phyloP scores from a whole-genome alignment of 2,329 filamentous ascomycete genomes.

The Ceratocystis variospora region DNA sequence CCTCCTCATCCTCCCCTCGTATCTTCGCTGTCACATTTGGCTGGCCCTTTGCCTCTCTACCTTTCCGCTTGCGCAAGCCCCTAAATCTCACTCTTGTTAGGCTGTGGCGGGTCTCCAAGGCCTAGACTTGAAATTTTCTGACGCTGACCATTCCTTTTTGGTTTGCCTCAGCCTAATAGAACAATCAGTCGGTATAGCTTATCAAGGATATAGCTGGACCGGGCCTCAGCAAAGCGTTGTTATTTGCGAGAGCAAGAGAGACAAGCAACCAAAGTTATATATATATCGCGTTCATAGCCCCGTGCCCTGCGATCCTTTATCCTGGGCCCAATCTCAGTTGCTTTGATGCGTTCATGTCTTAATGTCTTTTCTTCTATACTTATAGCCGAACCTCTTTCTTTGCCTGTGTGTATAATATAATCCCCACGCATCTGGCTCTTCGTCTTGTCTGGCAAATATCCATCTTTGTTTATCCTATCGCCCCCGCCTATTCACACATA shows the following conservation, averaged over 20 bases:
- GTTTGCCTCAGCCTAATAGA: background rate
- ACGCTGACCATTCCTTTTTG: background rate
- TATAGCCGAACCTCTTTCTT: background rate
- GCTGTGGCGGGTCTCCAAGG: background rate
- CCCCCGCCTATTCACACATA: background rate
- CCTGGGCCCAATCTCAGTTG: background rate
- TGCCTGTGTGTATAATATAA: background rate
- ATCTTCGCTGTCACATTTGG: background rate
- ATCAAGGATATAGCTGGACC: slow-evolving; percentile 6
- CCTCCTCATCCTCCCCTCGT: background rate
- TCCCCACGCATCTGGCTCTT: background rate
- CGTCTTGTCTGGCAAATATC: background rate
- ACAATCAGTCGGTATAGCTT: background rate
- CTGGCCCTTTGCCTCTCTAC: background rate
- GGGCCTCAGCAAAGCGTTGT: background rate
- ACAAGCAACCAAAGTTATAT: background rate
- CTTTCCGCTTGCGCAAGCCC: background rate
- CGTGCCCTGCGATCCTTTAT: background rate
- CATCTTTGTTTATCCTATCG: background rate
- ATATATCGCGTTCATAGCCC: background rate
- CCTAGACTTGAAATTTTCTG: background rate
- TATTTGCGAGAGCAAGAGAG: background rate
- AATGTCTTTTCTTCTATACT: slow-evolving; percentile 1
- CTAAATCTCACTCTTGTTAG: slow-evolving; percentile 2
- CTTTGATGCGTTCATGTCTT: background rate